A percentile compares a stretch with the other conserved stretches of the same genome.
Conservation (phyloP, 164 flowering plant genomes). For the Nymphaea colorata region DNA sequence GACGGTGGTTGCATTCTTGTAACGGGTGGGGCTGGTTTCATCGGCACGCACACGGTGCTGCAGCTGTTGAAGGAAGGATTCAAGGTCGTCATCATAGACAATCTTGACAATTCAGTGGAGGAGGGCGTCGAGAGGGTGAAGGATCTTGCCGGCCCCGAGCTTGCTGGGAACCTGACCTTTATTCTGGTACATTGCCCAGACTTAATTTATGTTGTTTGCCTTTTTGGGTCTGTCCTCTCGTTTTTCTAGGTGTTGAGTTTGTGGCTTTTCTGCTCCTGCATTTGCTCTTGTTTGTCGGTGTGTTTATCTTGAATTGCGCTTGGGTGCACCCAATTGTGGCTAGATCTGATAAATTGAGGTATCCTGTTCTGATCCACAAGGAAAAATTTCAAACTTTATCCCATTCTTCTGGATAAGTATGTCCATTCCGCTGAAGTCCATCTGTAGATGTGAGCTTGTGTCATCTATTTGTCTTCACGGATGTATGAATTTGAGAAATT, state of each 20-base stretch:
- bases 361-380: not conserved
- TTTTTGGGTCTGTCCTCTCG: not conserved
- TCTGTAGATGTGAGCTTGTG: too few species aligned
- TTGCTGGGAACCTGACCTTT: conserved; percentile 49
- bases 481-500: too few species aligned
- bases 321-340: not conserved
- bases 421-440: too few species aligned
- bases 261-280: not conserved
- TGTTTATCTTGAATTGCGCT: not conserved
- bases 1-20: conserved; percentile 39
- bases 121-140: conserved; percentile 61
- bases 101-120: conserved; percentile 56
- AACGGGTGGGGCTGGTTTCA: conserved; percentile 94
- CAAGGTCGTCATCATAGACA: conserved; percentile 59
- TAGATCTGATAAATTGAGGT: not conserved
- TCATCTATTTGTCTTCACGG: too few species aligned
- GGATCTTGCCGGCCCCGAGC: conserved; percentile 46
- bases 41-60: conserved; percentile 79
- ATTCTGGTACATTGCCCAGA: conserved; percentile 12
- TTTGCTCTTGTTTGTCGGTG: not conserved
- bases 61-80: conserved; percentile 66
- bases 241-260: not conserved
- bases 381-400: not conserved
- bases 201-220: not conserved
- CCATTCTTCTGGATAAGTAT: not conserved